Percentiles rank a stretch among this genome's conserved stretches.
These are phyloP conservation scores for Boletus smithii DNA, from an alignment of 1,284 basidiomycete genomes.

Conservation along the genomic window DNA sequence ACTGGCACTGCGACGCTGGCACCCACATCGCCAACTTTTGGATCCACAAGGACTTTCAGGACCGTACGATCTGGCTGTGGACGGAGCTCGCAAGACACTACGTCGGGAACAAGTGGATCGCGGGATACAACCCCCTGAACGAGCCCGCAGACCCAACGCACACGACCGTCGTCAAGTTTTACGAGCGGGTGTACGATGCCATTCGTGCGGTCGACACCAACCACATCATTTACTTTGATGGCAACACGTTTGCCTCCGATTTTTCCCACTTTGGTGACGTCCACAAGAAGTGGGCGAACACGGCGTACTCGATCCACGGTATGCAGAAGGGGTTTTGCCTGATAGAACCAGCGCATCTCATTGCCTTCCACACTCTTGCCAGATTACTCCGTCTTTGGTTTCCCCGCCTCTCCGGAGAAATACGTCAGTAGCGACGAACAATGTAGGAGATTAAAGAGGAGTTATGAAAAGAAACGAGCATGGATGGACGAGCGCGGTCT, in stretches of 20 bases:
- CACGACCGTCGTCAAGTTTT: slow-evolving; percentile 53
- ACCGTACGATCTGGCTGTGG: slow-evolving; percentile 69
- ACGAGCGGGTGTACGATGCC: slow-evolving; percentile 60
- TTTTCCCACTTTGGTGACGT: slow-evolving; percentile 68
- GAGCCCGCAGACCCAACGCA: slow-evolving; percentile 67
- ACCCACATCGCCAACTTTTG: slow-evolving; percentile 62
- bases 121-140: slow-evolving; percentile 73
- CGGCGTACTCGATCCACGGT: slow-evolving; percentile 76
- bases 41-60: slow-evolving; percentile 76
- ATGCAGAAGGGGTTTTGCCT: neutral
- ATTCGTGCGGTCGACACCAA: slow-evolving; percentile 63
- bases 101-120: slow-evolving; percentile 64
- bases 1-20: slow-evolving; percentile 54
- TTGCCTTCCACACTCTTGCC: neutral
- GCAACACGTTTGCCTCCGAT: slow-evolving; percentile 75
- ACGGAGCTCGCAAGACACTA: slow-evolving; percentile 63
- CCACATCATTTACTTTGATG: slow-evolving; percentile 66
- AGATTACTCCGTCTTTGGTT: slow-evolving; percentile 56
- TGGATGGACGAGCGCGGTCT: slow-evolving; percentile 65
- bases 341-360: neutral
- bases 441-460: slow-evolving; percentile 45
- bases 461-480: slow-evolving; percentile 63
- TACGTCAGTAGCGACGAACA: slow-evolving; percentile 57
- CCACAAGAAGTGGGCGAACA: slow-evolving; percentile 55
- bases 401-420: slow-evolving; percentile 59